These are phyloP conservation scores for Coemansia asiatica DNA, from an alignment of 192 early-diverging fungal genomes.

Conservation along the genomic window DNA sequence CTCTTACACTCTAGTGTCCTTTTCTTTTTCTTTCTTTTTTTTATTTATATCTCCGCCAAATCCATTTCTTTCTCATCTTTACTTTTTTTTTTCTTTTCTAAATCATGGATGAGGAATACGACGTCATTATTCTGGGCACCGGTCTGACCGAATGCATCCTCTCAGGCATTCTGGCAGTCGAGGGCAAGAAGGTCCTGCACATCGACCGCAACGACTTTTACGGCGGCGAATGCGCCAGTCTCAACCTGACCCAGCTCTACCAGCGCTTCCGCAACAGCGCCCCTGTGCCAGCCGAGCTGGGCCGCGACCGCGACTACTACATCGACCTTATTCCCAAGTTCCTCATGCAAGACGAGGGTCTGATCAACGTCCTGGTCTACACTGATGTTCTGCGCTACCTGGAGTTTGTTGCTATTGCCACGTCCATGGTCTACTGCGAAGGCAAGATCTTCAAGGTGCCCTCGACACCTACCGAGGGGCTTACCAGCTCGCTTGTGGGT, in stretches of 20 bases:
- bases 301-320: conserved; percentile 88
- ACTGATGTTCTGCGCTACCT: conserved; percentile 98
- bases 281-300: conserved; percentile 57
- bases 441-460: conserved; percentile 96
- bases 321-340: conserved; percentile 99
- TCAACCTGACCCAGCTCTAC: conserved; percentile 94
- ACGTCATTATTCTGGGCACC: conserved; percentile 86
- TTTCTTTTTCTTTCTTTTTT: too few relatives aligned
- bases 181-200: conserved; percentile 91
- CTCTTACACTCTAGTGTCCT: too few relatives aligned
- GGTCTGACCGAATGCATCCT: conserved; percentile 90
- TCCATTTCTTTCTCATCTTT: not conserved
- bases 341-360: conserved; percentile 98
- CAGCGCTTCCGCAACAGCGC: conserved; percentile 65
- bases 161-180: conserved; percentile 82
- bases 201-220: conserved; percentile 97
- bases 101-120: conserved; percentile 81
- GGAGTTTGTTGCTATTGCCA: conserved; percentile 94
- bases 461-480: conserved; percentile 81
- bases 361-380: conserved; percentile 95
- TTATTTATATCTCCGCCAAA: too few relatives aligned
- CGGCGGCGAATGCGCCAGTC: conserved; percentile 91
- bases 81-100: not conserved
- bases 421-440: conserved; percentile 89
- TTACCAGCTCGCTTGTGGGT: conserved; percentile 83